Evolutionary conservation across 208 protist genomes (phyloP), one percentile per base, ranked within the genome.

Genomic region (Acanthamoeba castellanii): DNA sequence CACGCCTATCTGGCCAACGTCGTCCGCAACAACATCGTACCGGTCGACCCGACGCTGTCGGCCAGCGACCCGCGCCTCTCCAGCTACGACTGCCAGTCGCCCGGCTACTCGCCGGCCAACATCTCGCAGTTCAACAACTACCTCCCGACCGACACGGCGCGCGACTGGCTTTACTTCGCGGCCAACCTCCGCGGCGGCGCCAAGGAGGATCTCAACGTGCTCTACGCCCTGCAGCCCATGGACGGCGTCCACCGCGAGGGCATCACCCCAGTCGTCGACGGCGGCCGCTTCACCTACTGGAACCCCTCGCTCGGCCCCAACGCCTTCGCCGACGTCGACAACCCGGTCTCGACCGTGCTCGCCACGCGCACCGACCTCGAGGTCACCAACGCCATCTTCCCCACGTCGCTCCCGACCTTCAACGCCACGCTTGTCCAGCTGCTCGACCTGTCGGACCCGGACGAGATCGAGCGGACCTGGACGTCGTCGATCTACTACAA

Each of bases 101-200:
- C 18, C 25, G 11, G 16, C 42, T 95, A 95, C 91, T 72, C 57
- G 27, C 94, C 88, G 30, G 32, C 45, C 37, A 95, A 84, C 64
- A 95, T 95, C 74, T 57, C 45, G 55, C 45, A 89, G 87, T 95
- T 95, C 55, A 90, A 95, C 50, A 95, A 95, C 70, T 95, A 95
- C 50, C 20, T 95, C 34, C 7, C 66, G 5, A 95, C 94, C 25
- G 88, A 94, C 5, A 57, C 93, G 6, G 94, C 68, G 45, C 68
- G 90, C n/a, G 94, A 96, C 89, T 96, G 94, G 94, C 82, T 96
- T 18, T 96, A 96, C 37, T 96, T 96, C 18, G 72, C 94, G 34
- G 61, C 68, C 91, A 96, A 96, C 50, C 74, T 96, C 4, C 64
- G 95, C 32, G 95, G 95, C 55, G 91, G 91, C 9, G 95, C 95